phyloP scores from a whole-genome alignment of 345 rosid species.

The Eucalyptus decipiens region DNA sequence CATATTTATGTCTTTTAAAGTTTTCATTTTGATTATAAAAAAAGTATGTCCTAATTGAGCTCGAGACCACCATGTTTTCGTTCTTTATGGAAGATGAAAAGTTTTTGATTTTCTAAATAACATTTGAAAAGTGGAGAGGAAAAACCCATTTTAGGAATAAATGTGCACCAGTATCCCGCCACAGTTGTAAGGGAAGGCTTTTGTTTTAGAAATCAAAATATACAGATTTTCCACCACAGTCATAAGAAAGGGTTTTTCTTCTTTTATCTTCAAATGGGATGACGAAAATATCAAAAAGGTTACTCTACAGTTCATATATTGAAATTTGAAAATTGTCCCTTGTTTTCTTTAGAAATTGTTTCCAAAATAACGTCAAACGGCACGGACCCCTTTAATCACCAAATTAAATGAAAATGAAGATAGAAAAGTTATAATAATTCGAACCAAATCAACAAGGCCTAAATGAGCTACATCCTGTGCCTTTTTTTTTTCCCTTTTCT shows the following conservation, averaged over 20 bases:
- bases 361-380: background rate
- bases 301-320: background rate
- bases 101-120: background rate
- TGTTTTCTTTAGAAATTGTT: background rate
- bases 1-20: background rate
- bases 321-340: background rate
- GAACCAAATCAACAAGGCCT: background rate
- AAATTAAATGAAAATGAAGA: background rate
- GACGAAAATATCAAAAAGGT: background rate
- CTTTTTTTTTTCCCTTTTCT: background rate
- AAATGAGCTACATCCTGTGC: background rate
- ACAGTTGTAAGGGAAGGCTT: background rate
- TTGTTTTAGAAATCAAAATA: background rate
- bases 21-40: background rate
- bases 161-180: background rate
- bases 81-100: background rate
- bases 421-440: background rate
- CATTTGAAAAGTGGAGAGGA: background rate
- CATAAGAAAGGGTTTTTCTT: background rate
- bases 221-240: background rate
- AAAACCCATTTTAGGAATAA: background rate
- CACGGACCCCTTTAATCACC: background rate
- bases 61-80: background rate
- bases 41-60: background rate
- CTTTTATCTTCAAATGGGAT: background rate